A percentile compares a stretch with the other conserved stretches of the same genome.
phyloP scores from a whole-genome alignment of 2,329 filamentous ascomycete genomes.

The Diplodia seriata region DNA sequence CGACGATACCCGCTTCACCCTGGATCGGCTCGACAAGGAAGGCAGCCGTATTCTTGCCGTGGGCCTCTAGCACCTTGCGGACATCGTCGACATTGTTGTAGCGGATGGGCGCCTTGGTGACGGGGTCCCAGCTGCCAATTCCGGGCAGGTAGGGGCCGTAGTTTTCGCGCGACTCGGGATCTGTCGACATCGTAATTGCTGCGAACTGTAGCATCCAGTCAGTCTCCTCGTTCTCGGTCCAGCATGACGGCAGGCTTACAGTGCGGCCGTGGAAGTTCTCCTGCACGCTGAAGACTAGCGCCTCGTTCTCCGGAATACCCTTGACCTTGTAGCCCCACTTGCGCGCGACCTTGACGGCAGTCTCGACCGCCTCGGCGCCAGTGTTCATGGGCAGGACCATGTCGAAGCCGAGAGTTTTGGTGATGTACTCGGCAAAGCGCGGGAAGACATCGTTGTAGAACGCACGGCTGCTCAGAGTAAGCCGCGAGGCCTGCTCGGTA shows the following conservation, averaged over 20 bases:
- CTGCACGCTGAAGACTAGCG: conserved; percentile 79
- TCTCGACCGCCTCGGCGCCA: conserved; percentile 94
- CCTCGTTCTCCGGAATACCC: conserved; percentile 82
- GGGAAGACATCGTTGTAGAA: conserved; percentile 99
- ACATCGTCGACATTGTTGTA: conserved; percentile 88
- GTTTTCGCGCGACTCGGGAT: conserved; percentile 94
- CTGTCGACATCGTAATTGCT: conserved; percentile 92
- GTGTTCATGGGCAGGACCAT: conserved; percentile 99
- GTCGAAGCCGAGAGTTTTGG: conserved; percentile 88
- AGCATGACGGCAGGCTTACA: conserved; percentile 60
- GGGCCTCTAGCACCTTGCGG: conserved; percentile 76
- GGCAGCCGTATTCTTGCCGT: conserved; percentile 85
- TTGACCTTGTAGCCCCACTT: conserved; percentile 99
- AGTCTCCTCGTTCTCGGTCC: neutral
- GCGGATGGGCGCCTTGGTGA: conserved; percentile 77
- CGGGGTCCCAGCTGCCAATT: conserved; percentile 77
- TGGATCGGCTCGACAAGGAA: conserved; percentile 97
- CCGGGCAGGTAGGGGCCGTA: conserved; percentile 95
- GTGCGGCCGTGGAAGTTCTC: conserved; percentile 98
- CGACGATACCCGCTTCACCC: conserved; percentile 95
- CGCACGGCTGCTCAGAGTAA: conserved; percentile 91
- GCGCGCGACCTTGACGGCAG: conserved; percentile 90
- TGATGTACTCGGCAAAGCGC: conserved; percentile 91
- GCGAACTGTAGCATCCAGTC: conserved; percentile 69
- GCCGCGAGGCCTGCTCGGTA: conserved; percentile 82